These are phyloP conservation scores for Pinus taeda DNA, from an alignment of 75 land plant genomes.

Conservation along the genomic window DNA sequence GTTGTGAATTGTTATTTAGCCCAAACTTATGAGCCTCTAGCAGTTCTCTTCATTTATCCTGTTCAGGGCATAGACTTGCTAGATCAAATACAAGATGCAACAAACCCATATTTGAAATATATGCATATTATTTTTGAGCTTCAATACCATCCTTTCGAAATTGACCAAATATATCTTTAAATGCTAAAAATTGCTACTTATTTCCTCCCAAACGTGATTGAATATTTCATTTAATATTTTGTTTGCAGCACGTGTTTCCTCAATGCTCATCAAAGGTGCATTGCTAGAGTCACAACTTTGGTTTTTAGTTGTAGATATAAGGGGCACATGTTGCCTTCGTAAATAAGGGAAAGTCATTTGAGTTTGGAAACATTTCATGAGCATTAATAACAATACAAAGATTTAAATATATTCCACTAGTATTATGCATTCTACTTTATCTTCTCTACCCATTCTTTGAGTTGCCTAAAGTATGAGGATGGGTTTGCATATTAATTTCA, in stretches of 20 bases:
- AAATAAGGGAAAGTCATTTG: too few species aligned
- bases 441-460: too few species aligned
- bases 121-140: slow-evolving; percentile 47
- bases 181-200: slow-evolving; percentile 63
- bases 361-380: too few species aligned
- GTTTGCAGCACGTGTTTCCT: too few species aligned
- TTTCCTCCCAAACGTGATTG: slow-evolving; percentile 57
- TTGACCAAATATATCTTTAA: slow-evolving; percentile 66
- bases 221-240: slow-evolving; percentile 16
- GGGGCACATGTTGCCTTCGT: too few species aligned
- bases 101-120: slow-evolving; percentile 72
- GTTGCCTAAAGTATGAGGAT: background rate
- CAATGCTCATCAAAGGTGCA: too few species aligned
- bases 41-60: slow-evolving; percentile 70
- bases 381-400: too few species aligned
- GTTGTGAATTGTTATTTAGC: background rate
- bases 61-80: slow-evolving; percentile 89
- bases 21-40: slow-evolving; percentile 47
- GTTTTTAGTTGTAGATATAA: too few species aligned
- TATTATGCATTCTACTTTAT: too few species aligned
- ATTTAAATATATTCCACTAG: too few species aligned
- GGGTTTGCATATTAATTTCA: slow-evolving; percentile 33
- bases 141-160: slow-evolving; percentile 63
- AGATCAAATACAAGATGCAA: slow-evolving; percentile 74
- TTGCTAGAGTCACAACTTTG: too few species aligned